Evolutionary conservation across 2,329 filamentous ascomycete genomes (phyloP).

Genomic region (Clonostachys rhizophaga): DNA sequence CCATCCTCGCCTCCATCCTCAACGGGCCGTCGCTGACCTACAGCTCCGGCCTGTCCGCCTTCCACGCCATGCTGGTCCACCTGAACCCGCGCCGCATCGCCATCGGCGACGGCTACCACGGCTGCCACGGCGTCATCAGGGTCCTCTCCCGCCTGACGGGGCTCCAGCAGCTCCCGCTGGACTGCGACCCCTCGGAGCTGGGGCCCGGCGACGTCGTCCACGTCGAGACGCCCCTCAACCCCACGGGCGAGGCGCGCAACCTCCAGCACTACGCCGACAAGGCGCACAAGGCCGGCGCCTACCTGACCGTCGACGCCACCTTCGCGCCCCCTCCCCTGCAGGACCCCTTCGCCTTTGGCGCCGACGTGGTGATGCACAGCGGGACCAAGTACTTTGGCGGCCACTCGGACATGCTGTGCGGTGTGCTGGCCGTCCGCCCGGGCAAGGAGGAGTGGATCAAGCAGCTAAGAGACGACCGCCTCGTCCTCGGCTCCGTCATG

Average conservation of each 20-base stretch:
- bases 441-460: conserved; percentile 50
- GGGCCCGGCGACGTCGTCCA: conserved; percentile 79
- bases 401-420: conserved; percentile 89
- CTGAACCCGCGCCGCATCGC: conserved; percentile 79
- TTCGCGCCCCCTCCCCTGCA: conserved; percentile 88
- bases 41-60: conserved; percentile 77
- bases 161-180: conserved; percentile 66
- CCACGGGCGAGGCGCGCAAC: conserved; percentile 74
- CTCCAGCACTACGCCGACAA: conserved; percentile 67
- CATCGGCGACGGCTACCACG: conserved; percentile 86
- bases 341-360: conserved; percentile 77
- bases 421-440: conserved; percentile 66
- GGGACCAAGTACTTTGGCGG: conserved; percentile 97
- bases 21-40: conserved; percentile 71
- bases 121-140: conserved; percentile 79
- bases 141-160: conserved; percentile 73
- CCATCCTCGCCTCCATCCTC: conserved; percentile 71
- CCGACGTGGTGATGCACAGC: conserved; percentile 85
- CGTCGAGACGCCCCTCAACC: conserved; percentile 91
- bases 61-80: conserved; percentile 82
- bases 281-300: conserved; percentile 69
- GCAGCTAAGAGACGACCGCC: conserved; percentile 60
- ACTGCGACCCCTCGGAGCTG: conserved; percentile 62
- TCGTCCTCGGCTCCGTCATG: conserved; percentile 80
- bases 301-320: conserved; percentile 81